Base-by-base conservation (phyloP, 2,329 filamentous ascomycete genomes). In the Biscogniauxia marginata region DNA sequence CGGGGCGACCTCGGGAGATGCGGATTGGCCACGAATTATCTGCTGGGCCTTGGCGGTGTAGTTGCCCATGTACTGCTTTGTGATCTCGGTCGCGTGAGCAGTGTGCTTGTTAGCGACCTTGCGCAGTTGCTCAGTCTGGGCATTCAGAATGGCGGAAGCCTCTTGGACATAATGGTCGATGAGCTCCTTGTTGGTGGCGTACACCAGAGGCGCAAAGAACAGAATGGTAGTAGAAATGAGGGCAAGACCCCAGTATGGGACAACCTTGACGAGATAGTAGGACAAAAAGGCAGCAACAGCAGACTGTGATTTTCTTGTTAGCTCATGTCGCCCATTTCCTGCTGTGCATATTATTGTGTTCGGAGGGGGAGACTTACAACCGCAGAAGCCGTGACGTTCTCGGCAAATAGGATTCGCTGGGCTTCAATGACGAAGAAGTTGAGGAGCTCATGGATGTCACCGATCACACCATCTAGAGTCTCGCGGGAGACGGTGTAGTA, bases 371-470 rank as follows among this genome's bases (percentile, higher is more conserved):
- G 4, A 77, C 85, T 73, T 78, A 88, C 86, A 63, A 77, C 79
- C 66, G 75, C 73, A 20, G 86, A 88, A 54, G 78, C 81, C 60
- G 75, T 73, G 56, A 89, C 72, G 65, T 88, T 89, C 79, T 89
- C 87, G 46, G 81, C 86, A 63, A 85, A 89, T 55, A 89, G 68
- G 63, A 89, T 83, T 59, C 86, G 81, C 77, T 89, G 87, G 50
- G 80, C 77, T 76, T 89, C 87, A 55, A 89, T 87, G 59, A 88
- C 79, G 65, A 89, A 85, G 73, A 89, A 89, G 79, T 89, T 89
- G 74, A 86, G 72, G 57, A 89, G 79, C 73, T 89, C 86, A 67
- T 88, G 83, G 44, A 85, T 75, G 62, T 89, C 86, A 55, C 83
- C 84, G 64, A 87, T 81, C 61, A 86, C 63, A 55, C 74, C 71